Evolutionary conservation across 2,329 filamentous ascomycete species (phyloP), one percentile per base, ranked within the genome.

Genomic region (Pseudohalonectria lignicola): DNA sequence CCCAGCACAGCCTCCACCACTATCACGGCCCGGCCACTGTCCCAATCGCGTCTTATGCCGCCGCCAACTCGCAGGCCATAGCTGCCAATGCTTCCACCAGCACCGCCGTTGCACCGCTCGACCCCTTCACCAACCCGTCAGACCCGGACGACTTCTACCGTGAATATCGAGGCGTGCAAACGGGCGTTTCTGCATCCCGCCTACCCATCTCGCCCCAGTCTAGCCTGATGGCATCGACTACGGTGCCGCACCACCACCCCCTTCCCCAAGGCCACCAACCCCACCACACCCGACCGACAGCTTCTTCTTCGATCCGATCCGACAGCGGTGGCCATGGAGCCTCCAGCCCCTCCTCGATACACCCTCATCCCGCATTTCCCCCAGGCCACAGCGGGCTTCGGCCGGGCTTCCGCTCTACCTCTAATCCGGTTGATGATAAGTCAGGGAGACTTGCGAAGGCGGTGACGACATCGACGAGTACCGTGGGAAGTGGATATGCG

Each of bases 131-230:
- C 53, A 59, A 59, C 48, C 44, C 61, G 49, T 52, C 65, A 56
- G 64, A 71, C 49, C 67, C 70, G 48, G 69, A 71, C 64, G 62
- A 70, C 53, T 74, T 72, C 55, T 74, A 74, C 57, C 66, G 64
- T 48, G 64, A 60, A 53, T 69, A 68, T 50, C 60, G 59, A 48
- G 56, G 54, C 49, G 50, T 55, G 39, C 57, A 61, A 43, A 45
- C 55, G 39, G 55, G 31, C 31, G 12, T 12, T 8, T 26, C 23
- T 8, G 8, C 23, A 26, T 12, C 23, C 32, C 17, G 18, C 12
- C 26, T 23, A 13, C 25, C 40, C n/a, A 56, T 44, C 41, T 41
- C 21, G 42, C 36, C 42, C 40, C 41, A 41, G 37, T 20, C 29
- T 36, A 36, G 21, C 16, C 52, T 54, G 49, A 64, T 64, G 62